Evolutionary conservation across 441 rosid species (phyloP).

Genomic region (Rhodomyrtus psidioides): DNA sequence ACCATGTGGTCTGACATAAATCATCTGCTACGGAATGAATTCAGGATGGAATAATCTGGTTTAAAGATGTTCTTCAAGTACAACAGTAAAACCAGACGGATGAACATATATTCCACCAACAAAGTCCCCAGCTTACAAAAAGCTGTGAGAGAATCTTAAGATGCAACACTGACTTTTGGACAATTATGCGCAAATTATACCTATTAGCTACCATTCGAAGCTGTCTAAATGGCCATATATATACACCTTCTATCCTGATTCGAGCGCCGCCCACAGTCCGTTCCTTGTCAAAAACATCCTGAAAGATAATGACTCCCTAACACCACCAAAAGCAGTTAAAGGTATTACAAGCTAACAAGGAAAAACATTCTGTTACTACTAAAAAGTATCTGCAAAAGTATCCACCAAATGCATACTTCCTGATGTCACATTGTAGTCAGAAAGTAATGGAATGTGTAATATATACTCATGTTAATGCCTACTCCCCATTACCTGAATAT

Average conservation of each 20-base stretch:
- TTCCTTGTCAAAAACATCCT: conserved; percentile 83
- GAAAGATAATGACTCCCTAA: conserved; percentile 96
- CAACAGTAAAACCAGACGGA: background rate
- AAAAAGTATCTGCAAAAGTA: background rate
- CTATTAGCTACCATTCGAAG: conserved; percentile 94
- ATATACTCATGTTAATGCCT: background rate
- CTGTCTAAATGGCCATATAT: conserved; percentile 98
- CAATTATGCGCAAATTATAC: conserved; percentile 16
- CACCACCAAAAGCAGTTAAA: conserved; percentile 5
- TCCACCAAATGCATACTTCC: background rate
- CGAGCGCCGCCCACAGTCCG: conserved; percentile 92
- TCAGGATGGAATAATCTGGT: background rate
- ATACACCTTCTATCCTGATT: conserved; percentile 94
- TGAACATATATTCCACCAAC: background rate
- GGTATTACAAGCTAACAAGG: background rate
- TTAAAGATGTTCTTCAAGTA: background rate
- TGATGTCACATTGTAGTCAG: background rate
- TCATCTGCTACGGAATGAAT: background rate
- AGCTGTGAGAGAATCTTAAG: background rate
- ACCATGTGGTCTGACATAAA: background rate
- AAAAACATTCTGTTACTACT: background rate
- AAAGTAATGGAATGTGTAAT: background rate
- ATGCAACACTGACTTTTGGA: background rate
- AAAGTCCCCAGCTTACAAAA: background rate
- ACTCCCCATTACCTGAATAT: conserved; percentile 61